phyloP scores from a whole-genome alignment of 75 land plant genomes.

The Isoetes taiwanensis region DNA sequence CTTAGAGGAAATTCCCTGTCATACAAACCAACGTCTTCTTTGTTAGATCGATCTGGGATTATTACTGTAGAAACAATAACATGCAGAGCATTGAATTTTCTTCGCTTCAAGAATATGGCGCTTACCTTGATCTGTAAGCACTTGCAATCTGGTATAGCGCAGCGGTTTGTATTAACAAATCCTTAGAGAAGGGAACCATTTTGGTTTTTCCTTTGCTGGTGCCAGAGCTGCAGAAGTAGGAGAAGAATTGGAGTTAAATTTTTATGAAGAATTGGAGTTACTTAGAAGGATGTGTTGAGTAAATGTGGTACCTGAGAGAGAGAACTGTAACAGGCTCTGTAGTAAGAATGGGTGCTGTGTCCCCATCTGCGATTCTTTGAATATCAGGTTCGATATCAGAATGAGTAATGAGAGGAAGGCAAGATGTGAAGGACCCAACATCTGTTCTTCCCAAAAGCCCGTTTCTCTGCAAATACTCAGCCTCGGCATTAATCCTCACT shows the following conservation, averaged over 20 bases:
- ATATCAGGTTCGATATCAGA: conserved; percentile 10
- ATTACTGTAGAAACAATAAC: not conserved
- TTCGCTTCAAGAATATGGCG: not conserved
- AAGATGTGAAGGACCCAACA: conserved; percentile 8
- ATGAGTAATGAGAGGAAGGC: conserved; percentile 8
- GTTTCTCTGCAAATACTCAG: conserved; percentile 50
- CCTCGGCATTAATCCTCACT: conserved; percentile 40
- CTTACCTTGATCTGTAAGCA: conserved; percentile 4
- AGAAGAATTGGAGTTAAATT: not conserved
- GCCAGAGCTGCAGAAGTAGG: conserved; percentile 4
- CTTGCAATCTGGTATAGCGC: not conserved
- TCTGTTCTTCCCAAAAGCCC: conserved; percentile 37
- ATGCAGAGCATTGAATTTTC: not conserved
- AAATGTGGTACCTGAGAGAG: not conserved
- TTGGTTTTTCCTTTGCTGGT: conserved; percentile 9
- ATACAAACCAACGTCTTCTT: not conserved
- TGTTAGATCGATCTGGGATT: not conserved
- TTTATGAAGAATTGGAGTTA: no score
- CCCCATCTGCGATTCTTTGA: conserved; percentile 10
- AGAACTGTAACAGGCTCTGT: not conserved
- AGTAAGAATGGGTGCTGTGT: not conserved
- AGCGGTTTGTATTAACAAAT: not conserved
- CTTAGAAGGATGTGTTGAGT: no score
- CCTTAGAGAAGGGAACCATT: not conserved
- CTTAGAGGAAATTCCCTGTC: conserved; percentile 19